phyloP scores from a whole-genome alignment of 805 yeast genomes.

The Metschnikowia hibisci region DNA sequence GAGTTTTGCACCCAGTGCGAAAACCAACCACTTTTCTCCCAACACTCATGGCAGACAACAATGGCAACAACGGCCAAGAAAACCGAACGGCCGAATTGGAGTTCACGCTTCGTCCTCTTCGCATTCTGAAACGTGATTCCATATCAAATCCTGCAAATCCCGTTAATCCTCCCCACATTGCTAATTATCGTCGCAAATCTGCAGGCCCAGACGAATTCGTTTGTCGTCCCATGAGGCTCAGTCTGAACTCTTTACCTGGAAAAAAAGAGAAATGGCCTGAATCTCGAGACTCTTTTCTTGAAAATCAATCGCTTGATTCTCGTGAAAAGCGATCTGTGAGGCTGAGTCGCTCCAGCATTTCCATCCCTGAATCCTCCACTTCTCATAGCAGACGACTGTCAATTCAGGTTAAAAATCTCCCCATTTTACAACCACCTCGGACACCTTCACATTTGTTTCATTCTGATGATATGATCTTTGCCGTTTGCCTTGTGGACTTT shows the following conservation, averaged over 20 bases:
- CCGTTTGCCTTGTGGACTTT: constrained; percentile 86
- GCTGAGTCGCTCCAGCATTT: constrained; percentile 1
- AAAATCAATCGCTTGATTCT: constrained; percentile 1
- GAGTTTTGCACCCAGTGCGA: constrained; percentile 12
- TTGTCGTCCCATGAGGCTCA: constrained; percentile 35
- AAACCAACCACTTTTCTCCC: neutral
- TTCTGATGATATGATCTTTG: constrained; percentile 53
- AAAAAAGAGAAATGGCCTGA: neutral
- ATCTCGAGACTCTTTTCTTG: neutral
- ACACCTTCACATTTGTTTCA: constrained; percentile 27
- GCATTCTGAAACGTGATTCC: constrained; percentile 14
- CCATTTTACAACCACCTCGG: constrained; percentile 20
- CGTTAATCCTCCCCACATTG: constrained; percentile 13
- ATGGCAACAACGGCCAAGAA: neutral
- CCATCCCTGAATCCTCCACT: constrained; percentile 1
- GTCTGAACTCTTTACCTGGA: constrained; percentile 13
- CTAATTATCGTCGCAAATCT: constrained; percentile 20
- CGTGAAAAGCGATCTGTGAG: neutral
- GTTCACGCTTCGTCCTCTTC: constrained; percentile 14
- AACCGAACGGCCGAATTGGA: constrained; percentile 3
- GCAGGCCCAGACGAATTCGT: constrained; percentile 28
- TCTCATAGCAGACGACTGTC: constrained; percentile 16
- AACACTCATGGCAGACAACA: constrained; percentile 1
- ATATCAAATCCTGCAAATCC: neutral
- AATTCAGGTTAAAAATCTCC: constrained; percentile 37